These are phyloP conservation scores for Arthroderma sp. DNA, from an alignment of 2,329 filamentous ascomycete species.

Conservation along the genomic window DNA sequence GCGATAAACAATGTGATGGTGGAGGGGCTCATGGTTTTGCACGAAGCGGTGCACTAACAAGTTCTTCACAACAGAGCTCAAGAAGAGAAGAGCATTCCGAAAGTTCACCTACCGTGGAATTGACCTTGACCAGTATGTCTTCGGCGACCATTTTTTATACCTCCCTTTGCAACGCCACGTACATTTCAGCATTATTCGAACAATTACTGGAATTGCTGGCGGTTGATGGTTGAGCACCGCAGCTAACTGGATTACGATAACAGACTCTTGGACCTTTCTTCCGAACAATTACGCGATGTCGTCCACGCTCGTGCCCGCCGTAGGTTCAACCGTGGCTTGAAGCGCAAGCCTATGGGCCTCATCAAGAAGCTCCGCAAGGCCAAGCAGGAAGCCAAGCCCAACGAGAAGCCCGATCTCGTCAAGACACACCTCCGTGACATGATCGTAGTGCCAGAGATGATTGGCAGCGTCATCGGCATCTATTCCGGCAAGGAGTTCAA, in stretches of 20 bases:
- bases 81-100: conserved; percentile 99
- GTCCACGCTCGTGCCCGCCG: conserved; percentile 97
- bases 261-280: conserved; percentile 96
- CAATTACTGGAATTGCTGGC: background rate
- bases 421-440: conserved; percentile 99
- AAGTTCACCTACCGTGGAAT: conserved; percentile 99
- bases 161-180: background rate
- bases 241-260: conserved; percentile 11
- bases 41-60: background rate
- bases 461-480: conserved; percentile 94
- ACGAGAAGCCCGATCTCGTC: conserved; percentile 99
- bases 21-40: background rate
- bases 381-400: conserved; percentile 97
- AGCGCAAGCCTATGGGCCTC: conserved; percentile 99
- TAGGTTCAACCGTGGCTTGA: conserved; percentile 98
- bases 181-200: background rate
- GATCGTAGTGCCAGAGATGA: conserved; percentile 99
- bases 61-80: conserved; percentile 55
- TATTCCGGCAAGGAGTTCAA: conserved; percentile 99
- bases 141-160: background rate
- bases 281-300: conserved; percentile 97
- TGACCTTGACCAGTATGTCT: conserved; percentile 93
- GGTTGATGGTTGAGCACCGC: conserved; percentile 2
- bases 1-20: background rate
- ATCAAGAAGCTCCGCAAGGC: conserved; percentile 99